Evolutionary conservation across 2,329 filamentous ascomycete genomes (phyloP).

Genomic region (Magnaporthiopsis poae): DNA sequence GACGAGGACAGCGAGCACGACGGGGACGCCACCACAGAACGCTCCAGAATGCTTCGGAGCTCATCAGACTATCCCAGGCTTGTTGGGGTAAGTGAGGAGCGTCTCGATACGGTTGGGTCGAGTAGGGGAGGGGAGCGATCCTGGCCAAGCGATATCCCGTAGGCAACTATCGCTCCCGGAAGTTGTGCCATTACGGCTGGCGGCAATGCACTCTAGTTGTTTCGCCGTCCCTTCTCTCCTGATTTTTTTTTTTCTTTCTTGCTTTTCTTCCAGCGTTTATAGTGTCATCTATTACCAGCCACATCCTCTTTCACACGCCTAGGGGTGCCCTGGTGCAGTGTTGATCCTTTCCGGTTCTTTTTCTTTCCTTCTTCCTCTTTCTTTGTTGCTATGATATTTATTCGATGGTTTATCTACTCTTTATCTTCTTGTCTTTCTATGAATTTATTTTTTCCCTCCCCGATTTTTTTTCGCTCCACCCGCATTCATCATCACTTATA

Average conservation of each 20-base stretch:
- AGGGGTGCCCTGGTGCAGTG: not conserved
- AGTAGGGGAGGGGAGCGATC: conserved; percentile 34
- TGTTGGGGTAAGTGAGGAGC: conserved; percentile 14
- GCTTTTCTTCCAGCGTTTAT: not conserved
- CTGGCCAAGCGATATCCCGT: conserved; percentile 16
- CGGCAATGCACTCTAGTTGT: no score
- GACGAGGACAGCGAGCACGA: conserved; percentile 33
- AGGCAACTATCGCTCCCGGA: no score
- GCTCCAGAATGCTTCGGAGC: conserved; percentile 47
- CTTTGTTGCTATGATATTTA: no score
- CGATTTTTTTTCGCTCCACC: no score
- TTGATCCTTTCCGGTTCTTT: no score
- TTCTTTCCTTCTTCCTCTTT: no score
- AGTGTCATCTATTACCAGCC: not conserved
- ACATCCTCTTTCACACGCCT: not conserved
- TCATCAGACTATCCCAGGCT: conserved; percentile 18
- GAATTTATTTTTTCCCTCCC: no score
- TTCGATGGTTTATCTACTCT: no score
- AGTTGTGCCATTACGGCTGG: no score
- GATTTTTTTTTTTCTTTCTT: conserved; percentile 1
- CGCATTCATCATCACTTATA: no score
- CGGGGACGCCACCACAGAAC: conserved; percentile 43
- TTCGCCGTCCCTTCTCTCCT: not conserved
- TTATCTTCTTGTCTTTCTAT: no score
- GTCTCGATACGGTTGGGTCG: conserved; percentile 26